These are phyloP conservation scores for Papilionanthe hybrid DNA, from an alignment of 116 monocot genomes.

Conservation along the genomic window DNA sequence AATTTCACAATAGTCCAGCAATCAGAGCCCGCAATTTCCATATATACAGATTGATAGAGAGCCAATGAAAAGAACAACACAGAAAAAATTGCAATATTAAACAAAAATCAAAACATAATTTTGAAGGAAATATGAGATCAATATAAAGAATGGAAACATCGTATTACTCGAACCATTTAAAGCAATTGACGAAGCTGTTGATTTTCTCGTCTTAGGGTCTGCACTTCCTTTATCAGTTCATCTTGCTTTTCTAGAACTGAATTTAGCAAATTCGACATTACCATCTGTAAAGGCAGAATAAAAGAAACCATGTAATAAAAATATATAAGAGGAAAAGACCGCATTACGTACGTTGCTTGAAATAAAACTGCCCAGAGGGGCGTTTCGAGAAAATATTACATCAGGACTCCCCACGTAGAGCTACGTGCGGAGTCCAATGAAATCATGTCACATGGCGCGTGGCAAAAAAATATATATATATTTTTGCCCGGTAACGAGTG, in stretches of 20 bases:
- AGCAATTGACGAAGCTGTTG: conserved; percentile 44
- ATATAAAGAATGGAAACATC: background rate
- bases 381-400: no score
- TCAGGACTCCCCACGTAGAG: no score
- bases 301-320: background rate
- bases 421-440: no score
- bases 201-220: conserved; percentile 35
- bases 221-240: conserved; percentile 41
- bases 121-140: background rate
- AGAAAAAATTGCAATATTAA: background rate
- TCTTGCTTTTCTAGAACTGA: conserved; percentile 40
- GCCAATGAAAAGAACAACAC: background rate
- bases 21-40: background rate
- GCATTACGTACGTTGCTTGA: no score
- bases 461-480: no score
- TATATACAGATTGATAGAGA: background rate
- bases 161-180: background rate
- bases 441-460: no score
- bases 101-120: background rate
- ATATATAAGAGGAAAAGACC: no score
- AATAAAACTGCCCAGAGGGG: no score
- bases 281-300: conserved; percentile 18
- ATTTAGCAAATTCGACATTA: conserved; percentile 25
- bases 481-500: no score
- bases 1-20: no score